Conservation (phyloP, 2,329 filamentous ascomycete species). For the Parastagonospora avenae region DNA sequence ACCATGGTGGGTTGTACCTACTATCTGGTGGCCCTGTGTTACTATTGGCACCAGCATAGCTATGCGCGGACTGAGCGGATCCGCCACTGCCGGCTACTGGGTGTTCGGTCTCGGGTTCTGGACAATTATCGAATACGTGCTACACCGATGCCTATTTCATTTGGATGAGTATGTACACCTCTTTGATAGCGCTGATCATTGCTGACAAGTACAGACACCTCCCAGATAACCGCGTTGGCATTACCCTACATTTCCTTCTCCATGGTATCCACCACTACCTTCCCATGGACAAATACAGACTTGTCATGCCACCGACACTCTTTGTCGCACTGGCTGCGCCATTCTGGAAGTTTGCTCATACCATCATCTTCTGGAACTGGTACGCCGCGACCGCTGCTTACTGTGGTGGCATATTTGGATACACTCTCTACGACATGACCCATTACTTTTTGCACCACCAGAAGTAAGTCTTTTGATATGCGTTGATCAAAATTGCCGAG, state of each 20-base stretch:
- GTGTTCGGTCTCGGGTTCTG: slow-evolving; percentile 75
- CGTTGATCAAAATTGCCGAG: background rate
- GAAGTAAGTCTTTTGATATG: slow-evolving; percentile 60
- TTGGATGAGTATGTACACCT: slow-evolving; percentile 75
- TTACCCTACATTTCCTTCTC: slow-evolving; percentile 89
- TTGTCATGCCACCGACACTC: slow-evolving; percentile 94
- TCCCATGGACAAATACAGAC: slow-evolving; percentile 96
- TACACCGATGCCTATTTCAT: slow-evolving; percentile 94
- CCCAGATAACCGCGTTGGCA: slow-evolving; percentile 85
- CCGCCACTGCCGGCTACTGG: slow-evolving; percentile 66
- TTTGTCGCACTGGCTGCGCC: slow-evolving; percentile 83
- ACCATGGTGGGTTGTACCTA: slow-evolving; percentile 89
- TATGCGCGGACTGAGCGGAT: slow-evolving; percentile 57
- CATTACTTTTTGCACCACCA: slow-evolving; percentile 99
- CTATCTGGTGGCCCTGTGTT: slow-evolving; percentile 82
- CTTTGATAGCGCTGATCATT: slow-evolving; percentile 23
- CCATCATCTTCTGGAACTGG: slow-evolving; percentile 84
- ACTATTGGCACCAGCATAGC: slow-evolving; percentile 73
- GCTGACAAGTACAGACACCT: slow-evolving; percentile 66
- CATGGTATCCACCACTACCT: slow-evolving; percentile 98
- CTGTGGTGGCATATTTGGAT: slow-evolving; percentile 92
- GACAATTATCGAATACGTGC: slow-evolving; percentile 85
- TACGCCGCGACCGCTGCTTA: slow-evolving; percentile 77
- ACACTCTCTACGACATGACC: slow-evolving; percentile 94
- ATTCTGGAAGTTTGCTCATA: slow-evolving; percentile 90